These are phyloP conservation scores for Blastosporella zonata DNA, from an alignment of 1,284 basidiomycete genomes.

Conservation along the genomic window DNA sequence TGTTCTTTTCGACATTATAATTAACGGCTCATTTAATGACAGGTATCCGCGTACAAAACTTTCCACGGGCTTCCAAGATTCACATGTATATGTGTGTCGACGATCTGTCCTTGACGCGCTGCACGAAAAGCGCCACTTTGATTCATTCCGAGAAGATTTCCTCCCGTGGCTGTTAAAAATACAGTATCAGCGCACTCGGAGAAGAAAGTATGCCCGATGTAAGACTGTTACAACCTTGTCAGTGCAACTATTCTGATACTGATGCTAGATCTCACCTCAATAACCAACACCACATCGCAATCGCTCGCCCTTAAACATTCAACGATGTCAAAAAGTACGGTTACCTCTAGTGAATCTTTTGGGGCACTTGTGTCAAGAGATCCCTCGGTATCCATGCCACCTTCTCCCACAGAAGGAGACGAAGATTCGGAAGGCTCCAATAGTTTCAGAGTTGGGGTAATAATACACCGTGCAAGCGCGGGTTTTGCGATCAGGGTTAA, in stretches of 20 bases:
- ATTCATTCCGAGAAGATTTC: constrained; percentile 84
- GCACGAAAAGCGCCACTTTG: constrained; percentile 63
- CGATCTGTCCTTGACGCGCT: constrained; percentile 73
- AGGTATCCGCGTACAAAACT: constrained; percentile 77
- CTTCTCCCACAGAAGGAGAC: constrained; percentile 47
- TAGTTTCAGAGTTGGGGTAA: constrained; percentile 58
- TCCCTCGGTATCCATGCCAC: constrained; percentile 29
- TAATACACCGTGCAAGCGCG: constrained; percentile 54
- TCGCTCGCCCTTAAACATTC: constrained; percentile 56
- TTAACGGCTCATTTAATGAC: constrained; percentile 6
- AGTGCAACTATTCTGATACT: constrained; percentile 6
- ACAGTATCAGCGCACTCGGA: constrained; percentile 65
- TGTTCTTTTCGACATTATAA: constrained; percentile 1
- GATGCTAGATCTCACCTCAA: constrained; percentile 39
- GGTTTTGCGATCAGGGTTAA: constrained; percentile 78
- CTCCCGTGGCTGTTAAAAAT: constrained; percentile 87
- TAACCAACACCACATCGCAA: constrained; percentile 40
- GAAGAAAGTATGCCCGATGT: constrained; percentile 58
- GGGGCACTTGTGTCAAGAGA: constrained; percentile 16
- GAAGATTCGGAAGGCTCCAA: constrained; percentile 32
- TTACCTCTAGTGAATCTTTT: constrained; percentile 11
- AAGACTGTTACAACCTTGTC: constrained; percentile 11
- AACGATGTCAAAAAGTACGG: constrained; percentile 36
- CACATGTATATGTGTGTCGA: constrained; percentile 88
- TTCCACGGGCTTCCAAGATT: constrained; percentile 73